Evolutionary conservation across 192 early-diverging fungal genomes (phyloP).

Genomic region (Podila horticola): DNA sequence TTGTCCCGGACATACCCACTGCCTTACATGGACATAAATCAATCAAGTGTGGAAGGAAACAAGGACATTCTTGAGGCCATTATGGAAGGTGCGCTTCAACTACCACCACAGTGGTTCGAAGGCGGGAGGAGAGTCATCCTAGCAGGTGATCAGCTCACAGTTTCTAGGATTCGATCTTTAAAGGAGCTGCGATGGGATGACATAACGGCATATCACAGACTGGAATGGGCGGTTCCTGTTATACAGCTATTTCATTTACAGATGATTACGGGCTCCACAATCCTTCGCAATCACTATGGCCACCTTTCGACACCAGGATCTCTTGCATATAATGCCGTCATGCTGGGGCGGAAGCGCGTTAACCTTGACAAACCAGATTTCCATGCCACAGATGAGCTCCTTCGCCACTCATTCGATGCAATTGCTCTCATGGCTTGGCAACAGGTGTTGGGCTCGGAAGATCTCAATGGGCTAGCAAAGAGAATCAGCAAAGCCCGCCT

Average conservation of each 20-base stretch:
- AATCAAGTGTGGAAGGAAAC: slow-evolving; percentile 6
- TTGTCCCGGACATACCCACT: slow-evolving; percentile 1
- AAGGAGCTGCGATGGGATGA: not conserved
- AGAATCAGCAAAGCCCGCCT: too few species aligned
- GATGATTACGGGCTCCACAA: not conserved
- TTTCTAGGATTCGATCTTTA: not conserved
- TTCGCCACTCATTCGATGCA: slow-evolving; percentile 9
- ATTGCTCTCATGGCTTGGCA: not conserved
- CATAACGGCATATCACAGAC: not conserved
- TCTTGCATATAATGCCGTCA: not conserved
- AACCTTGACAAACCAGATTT: slow-evolving; percentile 3
- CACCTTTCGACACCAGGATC: not conserved
- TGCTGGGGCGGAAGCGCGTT: not conserved
- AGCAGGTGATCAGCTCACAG: slow-evolving; percentile 1
- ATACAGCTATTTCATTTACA: slow-evolving; percentile 16
- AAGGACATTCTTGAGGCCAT: slow-evolving; percentile 3
- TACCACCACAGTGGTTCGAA: slow-evolving; percentile 3
- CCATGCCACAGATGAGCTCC: slow-evolving; percentile 15
- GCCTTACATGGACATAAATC: slow-evolving; percentile 9
- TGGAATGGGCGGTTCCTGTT: slow-evolving; percentile 11
- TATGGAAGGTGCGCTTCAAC: not conserved
- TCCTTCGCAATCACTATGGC: not conserved
- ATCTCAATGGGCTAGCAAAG: too few species aligned
- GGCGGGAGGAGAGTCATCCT: not conserved
- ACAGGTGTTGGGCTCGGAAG: not conserved